Base-by-base conservation (phyloP, 2,329 filamentous ascomycete genomes). In the Lecanosticta acicola region DNA sequence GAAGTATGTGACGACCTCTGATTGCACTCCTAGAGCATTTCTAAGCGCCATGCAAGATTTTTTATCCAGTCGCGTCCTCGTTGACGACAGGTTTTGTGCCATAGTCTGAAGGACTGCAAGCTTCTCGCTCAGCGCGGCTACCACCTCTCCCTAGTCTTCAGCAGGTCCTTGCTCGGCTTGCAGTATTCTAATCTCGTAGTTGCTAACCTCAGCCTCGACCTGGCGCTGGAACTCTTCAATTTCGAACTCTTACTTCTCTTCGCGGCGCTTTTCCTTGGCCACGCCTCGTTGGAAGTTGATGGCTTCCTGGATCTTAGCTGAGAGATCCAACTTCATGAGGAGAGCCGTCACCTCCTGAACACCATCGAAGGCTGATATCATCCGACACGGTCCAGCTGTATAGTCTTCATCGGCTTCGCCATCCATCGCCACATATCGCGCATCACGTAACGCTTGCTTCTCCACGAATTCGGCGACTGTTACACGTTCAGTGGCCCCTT, bases 321-420 rank as follows among this genome's bases (percentile, higher is more conserved):
- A 51, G 1, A 55, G 32, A 2, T 49, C 44, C 2, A 43, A 21
- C 0, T 48, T 53, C 41, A 57, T 45, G 20, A 54, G 34, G 11
- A 57, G 26, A 2, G 48, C 48, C 3, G 34, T 35, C 24, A 48
- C 51, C 8, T 47, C 24, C 33, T 49, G 44, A 5, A 55, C 19
- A n/a, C 50, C 52, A 41, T 57, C 50, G 3, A 18, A 17, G 8
- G 50, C 46, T 2, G 32, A 2, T 3, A 57, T 41, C 4, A 57
- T 39, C 1, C 54, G 43, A 3, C 46, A 21, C 3, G 54, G 54
- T 1, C 54, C 52, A 3, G 37, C 45, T 2, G 52, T 57, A 38
- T 50, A 55, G 10, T 50, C 50, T 1, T 39, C 43, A 9, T 19
- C 21, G 3, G 18, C 40, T 32, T 46, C 50, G 11, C 24, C 24